Conservation (phyloP, 2,329 filamentous ascomycete genomes). For the Pseudogymnoascus sp. region DNA sequence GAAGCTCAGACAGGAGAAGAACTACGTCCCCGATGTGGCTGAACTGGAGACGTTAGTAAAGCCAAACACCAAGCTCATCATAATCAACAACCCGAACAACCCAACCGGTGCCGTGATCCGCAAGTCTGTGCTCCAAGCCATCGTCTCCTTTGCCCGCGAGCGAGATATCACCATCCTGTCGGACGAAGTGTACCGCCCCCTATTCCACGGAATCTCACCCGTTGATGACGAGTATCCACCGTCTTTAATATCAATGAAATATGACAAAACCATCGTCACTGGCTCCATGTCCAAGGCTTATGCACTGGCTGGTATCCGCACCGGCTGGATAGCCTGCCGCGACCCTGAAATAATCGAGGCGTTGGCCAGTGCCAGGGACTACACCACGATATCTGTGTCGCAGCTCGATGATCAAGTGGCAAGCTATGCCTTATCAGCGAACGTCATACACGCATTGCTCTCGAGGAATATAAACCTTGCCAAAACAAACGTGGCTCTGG, state of each 20-base stretch:
- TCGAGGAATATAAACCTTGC: conserved; percentile 58
- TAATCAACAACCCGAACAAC: conserved; percentile 73
- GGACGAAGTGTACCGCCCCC: conserved; percentile 77
- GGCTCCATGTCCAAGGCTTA: conserved; percentile 83
- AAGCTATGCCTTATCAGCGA: conserved; percentile 59
- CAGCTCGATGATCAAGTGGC: conserved; percentile 73
- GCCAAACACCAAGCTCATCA: conserved; percentile 62
- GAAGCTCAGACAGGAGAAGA: conserved; percentile 56
- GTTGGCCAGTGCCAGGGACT: conserved; percentile 61
- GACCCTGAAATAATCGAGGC: conserved; percentile 52
- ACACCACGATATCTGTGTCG: conserved; percentile 82
- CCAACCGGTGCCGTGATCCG: conserved; percentile 67
- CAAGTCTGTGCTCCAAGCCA: conserved; percentile 46
- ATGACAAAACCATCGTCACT: conserved; percentile 62
- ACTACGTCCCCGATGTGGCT: conserved; percentile 58
- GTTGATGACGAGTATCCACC: conserved; percentile 45
- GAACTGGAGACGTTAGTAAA: conserved; percentile 58
- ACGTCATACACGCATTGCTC: conserved; percentile 55
- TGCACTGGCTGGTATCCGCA: conserved; percentile 68
- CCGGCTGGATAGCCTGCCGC: conserved; percentile 74
- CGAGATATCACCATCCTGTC: conserved; percentile 59
- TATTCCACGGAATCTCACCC: conserved; percentile 53
- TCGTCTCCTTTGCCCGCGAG: conserved; percentile 55
- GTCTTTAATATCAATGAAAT: conserved; percentile 63
- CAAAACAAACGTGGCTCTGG: conserved; percentile 54